phyloP scores from a whole-genome alignment of 768 basidiomycete species.

The Fomitopsis pulvina region DNA sequence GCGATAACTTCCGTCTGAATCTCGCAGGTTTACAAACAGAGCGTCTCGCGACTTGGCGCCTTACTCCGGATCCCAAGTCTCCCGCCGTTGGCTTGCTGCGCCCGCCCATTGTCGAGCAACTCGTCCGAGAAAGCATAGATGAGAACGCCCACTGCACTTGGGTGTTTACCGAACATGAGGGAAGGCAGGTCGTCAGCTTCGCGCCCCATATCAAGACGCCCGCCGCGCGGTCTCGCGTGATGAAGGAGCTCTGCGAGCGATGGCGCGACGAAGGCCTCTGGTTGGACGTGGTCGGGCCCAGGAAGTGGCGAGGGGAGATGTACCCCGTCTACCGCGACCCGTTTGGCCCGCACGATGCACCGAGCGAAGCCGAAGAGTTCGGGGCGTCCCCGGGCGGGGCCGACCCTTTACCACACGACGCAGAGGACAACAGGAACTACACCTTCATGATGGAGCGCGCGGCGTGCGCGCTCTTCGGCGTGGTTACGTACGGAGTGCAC shows the following conservation, averaged over 20 bases:
- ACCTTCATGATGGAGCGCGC: slow-evolving; percentile 88
- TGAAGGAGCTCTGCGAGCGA: slow-evolving; percentile 63
- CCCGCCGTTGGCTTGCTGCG: slow-evolving; percentile 58
- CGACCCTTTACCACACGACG: no score
- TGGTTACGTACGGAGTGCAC: slow-evolving; percentile 91
- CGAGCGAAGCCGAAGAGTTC: slow-evolving; percentile 20
- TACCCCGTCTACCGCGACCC: slow-evolving; percentile 75
- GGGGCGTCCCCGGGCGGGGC: neutral
- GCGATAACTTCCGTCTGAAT: slow-evolving; percentile 59
- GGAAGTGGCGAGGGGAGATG: slow-evolving; percentile 81
- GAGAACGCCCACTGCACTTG: slow-evolving; percentile 31
- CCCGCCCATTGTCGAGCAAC: slow-evolving; percentile 46
- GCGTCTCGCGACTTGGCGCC: slow-evolving; percentile 47
- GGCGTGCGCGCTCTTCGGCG: slow-evolving; percentile 83
- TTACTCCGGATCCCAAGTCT: slow-evolving; percentile 42
- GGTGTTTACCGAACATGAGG: slow-evolving; percentile 19
- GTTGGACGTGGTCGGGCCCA: slow-evolving; percentile 58
- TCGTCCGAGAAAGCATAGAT: slow-evolving; percentile 40
- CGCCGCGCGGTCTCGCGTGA: slow-evolving; percentile 48
- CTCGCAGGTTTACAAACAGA: slow-evolving; percentile 27
- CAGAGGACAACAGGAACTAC: slow-evolving; percentile 42
- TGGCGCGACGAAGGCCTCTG: slow-evolving; percentile 69
- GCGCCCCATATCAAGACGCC: slow-evolving; percentile 45
- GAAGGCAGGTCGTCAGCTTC: slow-evolving; percentile 37
- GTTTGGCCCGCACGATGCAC: slow-evolving; percentile 47